Evolutionary conservation across 2,329 filamentous ascomycete species (phyloP), one percentile per base, ranked within the genome.

Genomic region (Escovopsis sp.): DNA sequence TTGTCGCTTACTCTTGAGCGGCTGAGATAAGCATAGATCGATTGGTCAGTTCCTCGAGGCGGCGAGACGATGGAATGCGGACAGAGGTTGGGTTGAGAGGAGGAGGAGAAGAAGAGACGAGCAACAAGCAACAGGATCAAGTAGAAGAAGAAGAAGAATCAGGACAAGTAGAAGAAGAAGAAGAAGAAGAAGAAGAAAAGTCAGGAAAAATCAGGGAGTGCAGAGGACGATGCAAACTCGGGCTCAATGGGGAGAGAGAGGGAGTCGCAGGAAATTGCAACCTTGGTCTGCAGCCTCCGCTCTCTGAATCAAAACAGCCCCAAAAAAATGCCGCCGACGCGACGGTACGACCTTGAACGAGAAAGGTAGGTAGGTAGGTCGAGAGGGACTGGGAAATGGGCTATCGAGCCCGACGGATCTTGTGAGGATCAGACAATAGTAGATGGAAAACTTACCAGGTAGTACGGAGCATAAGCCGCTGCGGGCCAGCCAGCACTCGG

Each of bases 161-260:
- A 36, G 18, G 4, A 37, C 23, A 23, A 23, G 23, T 8, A 11
- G 33, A 11, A 39, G 19, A 40, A 34, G 36, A 15, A 30, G 12
- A 38, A 36, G 11, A 41, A 28, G 67, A 36, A 5, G n/a, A 12
- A 36, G 10, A 36, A n/a, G n/a, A 36, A 36, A 36, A 36, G 4
- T 15, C 19, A 6, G 15, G 15, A 6, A 23, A 23, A 23, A 23
- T 23, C 23, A 23, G 23, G 23, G 23, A 23, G 23, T n/a, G n/a
- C 12, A 36, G 4, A 36, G 12, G n/a, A 11, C 10, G 34, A 9
- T 6, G 34, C n/a, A 36, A 36, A 8, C n/a, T 18, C 34, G 19
- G 12, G 34, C 12, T 9, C 3, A 18, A 12, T n/a, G 9, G n/a
- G 12, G 12, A 36, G 19, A 15, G 8, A 15, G 12, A 36, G 19